Percentiles rank a stretch among this genome's conserved stretches.
Conservation (phyloP, 148 eudicot genomes). For the Diospyros lotus region DNA sequence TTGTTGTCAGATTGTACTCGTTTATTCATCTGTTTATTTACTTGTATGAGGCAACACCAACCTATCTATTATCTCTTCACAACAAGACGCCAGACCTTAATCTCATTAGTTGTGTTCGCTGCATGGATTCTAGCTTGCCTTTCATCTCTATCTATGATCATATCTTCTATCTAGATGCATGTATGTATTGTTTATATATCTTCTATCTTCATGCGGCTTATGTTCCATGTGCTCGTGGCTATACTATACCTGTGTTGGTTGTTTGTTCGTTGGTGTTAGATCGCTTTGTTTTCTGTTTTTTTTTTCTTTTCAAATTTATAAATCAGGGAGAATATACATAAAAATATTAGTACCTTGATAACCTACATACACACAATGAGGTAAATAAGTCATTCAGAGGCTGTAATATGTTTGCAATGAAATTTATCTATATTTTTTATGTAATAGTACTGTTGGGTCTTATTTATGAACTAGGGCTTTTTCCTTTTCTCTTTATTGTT, state of each 20-base stretch:
- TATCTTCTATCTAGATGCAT: neutral
- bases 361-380: neutral
- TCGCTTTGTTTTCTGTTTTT: neutral
- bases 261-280: neutral
- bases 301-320: neutral
- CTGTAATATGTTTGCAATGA: neutral
- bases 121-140: too few species aligned
- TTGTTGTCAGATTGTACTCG: neutral
- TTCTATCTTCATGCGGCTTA: neutral
- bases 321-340: neutral
- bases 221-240: neutral
- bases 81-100: too few species aligned
- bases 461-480: neutral
- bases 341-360: neutral
- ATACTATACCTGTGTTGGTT: neutral
- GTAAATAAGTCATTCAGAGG: neutral
- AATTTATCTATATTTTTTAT: neutral
- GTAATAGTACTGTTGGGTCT: neutral
- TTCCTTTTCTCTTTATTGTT: neutral
- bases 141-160: too few species aligned
- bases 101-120: too few species aligned
- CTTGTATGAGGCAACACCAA: neutral
- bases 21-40: neutral
- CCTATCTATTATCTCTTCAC: too few species aligned
- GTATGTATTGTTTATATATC: neutral